phyloP scores from a whole-genome alignment of 129 eudicot genomes.

The Oenanthe sinensis region DNA sequence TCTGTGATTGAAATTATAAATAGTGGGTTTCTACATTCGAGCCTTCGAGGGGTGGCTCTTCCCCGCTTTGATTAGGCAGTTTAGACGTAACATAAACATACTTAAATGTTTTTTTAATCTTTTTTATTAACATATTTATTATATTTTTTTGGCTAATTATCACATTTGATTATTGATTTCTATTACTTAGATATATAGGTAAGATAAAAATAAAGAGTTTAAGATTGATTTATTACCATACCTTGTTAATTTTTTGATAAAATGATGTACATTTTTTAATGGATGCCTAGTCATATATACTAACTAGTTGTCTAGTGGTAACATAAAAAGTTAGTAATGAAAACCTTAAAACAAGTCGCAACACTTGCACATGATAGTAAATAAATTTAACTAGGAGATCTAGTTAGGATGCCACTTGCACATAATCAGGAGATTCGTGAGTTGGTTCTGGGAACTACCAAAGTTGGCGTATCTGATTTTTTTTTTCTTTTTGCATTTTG shows the following conservation, averaged over 20 bases:
- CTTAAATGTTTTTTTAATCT: too few species aligned
- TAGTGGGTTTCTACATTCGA: not conserved
- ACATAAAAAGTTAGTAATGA: not conserved
- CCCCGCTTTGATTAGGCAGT: not conserved
- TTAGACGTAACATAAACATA: not conserved
- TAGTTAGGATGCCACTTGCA: not conserved
- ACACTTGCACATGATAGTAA: too few species aligned
- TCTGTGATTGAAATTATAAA: not conserved
- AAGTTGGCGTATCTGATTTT: not conserved
- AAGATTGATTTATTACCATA: too few species aligned
- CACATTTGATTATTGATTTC: too few species aligned
- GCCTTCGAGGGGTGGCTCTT: not conserved
- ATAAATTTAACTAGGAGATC: not conserved
- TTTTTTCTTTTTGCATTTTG: not conserved
- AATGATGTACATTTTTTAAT: too few species aligned
- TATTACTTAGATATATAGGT: too few species aligned
- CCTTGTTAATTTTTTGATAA: too few species aligned
- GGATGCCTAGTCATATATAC: too few species aligned
- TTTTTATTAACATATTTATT: too few species aligned
- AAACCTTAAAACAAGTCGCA: not conserved
- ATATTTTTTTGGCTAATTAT: too few species aligned
- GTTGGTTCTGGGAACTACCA: conserved; percentile 6
- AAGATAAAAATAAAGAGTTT: too few species aligned
- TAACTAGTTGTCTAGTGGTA: not conserved
- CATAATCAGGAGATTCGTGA: not conserved